A percentile compares a stretch with the other conserved stretches of the same genome.
Evolutionary conservation across 108 stramenopile genomes (phyloP).

Genomic region (Cyclotella distinguenda): DNA sequence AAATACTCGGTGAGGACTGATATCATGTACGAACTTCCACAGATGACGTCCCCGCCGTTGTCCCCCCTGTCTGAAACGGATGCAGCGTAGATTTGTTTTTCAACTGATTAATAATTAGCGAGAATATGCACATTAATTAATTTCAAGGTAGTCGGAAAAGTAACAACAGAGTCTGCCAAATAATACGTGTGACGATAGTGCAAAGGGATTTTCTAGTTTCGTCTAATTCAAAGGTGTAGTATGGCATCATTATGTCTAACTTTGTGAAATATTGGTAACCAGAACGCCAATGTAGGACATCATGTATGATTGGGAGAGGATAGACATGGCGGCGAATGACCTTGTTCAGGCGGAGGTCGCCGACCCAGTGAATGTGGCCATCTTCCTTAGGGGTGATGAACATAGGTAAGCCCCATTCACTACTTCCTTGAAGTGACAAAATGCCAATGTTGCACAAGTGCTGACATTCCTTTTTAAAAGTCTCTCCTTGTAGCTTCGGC

Average conservation of each 20-base stretch:
- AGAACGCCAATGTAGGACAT: slow-evolving; percentile 18
- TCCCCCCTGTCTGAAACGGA: too few species aligned
- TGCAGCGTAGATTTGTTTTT: too few species aligned
- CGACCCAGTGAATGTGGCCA: slow-evolving; percentile 29
- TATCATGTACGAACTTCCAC: slow-evolving; percentile 40
- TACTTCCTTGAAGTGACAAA: background rate
- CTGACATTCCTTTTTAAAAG: too few species aligned
- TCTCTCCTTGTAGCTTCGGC: slow-evolving; percentile 2
- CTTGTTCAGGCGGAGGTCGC: slow-evolving; percentile 37
- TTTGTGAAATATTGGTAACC: slow-evolving; percentile 37
- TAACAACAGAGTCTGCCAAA: too few species aligned
- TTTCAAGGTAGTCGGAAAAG: too few species aligned
- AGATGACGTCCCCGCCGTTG: too few species aligned
- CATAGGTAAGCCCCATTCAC: slow-evolving; percentile 37
- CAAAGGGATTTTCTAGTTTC: slow-evolving; percentile 5
- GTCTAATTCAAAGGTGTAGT: slow-evolving; percentile 18
- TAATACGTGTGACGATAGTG: too few species aligned
- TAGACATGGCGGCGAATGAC: background rate
- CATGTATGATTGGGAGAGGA: slow-evolving; percentile 34
- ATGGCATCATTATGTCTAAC: too few species aligned
- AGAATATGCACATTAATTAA: too few species aligned
- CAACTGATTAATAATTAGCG: too few species aligned
- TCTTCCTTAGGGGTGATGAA: slow-evolving; percentile 45
- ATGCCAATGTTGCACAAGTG: slow-evolving; percentile 10
- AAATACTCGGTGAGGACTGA: slow-evolving; percentile 51